A percentile compares a stretch with the other conserved stretches of the same genome.
Evolutionary conservation across 805 yeast genomes (phyloP).

Genomic region (Ogataea naganishii): DNA sequence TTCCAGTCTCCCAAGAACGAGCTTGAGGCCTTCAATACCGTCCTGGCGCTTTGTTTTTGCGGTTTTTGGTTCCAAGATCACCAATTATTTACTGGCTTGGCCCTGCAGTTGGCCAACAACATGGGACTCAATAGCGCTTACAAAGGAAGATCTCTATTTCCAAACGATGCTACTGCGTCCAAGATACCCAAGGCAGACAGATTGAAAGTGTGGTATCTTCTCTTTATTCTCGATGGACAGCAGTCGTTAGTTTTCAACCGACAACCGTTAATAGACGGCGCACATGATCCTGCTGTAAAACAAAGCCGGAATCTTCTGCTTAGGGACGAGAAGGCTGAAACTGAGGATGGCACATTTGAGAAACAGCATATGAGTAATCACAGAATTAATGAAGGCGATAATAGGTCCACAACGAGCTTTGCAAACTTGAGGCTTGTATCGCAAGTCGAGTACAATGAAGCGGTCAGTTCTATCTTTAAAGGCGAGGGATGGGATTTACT

Average conservation of each 20-base stretch:
- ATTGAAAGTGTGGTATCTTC: constrained; percentile 56
- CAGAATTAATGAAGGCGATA: not conserved
- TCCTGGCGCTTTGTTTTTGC: constrained; percentile 55
- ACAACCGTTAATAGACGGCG: constrained; percentile 40
- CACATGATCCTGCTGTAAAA: constrained; percentile 34
- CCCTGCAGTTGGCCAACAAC: constrained; percentile 55
- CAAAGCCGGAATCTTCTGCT: constrained; percentile 32
- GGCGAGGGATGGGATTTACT: constrained; percentile 56
- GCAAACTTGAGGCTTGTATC: constrained; percentile 54
- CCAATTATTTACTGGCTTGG: constrained; percentile 59
- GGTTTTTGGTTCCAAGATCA: constrained; percentile 63
- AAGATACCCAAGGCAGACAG: constrained; percentile 30
- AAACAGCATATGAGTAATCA: not conserved
- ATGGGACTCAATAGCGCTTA: constrained; percentile 31
- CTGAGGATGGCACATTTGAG: constrained; percentile 2
- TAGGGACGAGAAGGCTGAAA: constrained; percentile 1
- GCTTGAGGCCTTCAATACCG: constrained; percentile 45
- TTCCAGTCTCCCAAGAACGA: constrained; percentile 30
- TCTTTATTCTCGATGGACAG: constrained; percentile 61
- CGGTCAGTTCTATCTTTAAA: constrained; percentile 45
- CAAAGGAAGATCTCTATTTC: constrained; percentile 4
- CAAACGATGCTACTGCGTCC: constrained; percentile 8
- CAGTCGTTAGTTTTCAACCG: constrained; percentile 55
- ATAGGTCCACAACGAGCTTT: constrained; percentile 14
- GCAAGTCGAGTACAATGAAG: constrained; percentile 61